phyloP scores from a whole-genome alignment of 441 rosid species.

The Theobroma grandiflorum region DNA sequence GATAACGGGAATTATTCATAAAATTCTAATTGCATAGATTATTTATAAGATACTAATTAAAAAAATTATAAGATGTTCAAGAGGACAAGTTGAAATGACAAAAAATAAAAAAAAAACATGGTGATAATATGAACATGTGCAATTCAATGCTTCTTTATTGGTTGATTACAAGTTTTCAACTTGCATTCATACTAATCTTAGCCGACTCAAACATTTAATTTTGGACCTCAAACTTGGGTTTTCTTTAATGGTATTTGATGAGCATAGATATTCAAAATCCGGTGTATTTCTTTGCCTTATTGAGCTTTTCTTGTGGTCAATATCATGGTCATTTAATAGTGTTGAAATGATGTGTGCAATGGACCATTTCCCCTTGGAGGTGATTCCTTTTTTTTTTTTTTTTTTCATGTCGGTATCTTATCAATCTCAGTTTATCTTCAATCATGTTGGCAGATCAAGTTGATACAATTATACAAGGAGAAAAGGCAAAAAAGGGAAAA shows the following conservation, averaged over 20 bases:
- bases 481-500: neutral
- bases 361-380: neutral
- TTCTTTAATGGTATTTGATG: neutral
- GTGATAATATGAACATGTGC: too few species aligned
- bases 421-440: constrained; percentile 1
- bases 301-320: neutral
- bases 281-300: neutral
- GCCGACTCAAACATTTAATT: neutral
- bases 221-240: neutral
- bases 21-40: too few species aligned
- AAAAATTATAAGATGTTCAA: too few species aligned
- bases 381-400: neutral
- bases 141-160: too few species aligned
- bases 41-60: too few species aligned
- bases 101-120: too few species aligned
- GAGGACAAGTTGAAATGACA: too few species aligned
- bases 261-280: neutral
- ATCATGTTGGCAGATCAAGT: neutral
- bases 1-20: too few species aligned
- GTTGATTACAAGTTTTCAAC: neutral
- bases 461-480: neutral
- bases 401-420: constrained; percentile 1
- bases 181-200: neutral
- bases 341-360: constrained; percentile 13
- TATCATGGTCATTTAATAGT: neutral